Evolutionary conservation across 257 asterid species (phyloP), one percentile per base, ranked within the genome.

Genomic region (Apocynum venetum): DNA sequence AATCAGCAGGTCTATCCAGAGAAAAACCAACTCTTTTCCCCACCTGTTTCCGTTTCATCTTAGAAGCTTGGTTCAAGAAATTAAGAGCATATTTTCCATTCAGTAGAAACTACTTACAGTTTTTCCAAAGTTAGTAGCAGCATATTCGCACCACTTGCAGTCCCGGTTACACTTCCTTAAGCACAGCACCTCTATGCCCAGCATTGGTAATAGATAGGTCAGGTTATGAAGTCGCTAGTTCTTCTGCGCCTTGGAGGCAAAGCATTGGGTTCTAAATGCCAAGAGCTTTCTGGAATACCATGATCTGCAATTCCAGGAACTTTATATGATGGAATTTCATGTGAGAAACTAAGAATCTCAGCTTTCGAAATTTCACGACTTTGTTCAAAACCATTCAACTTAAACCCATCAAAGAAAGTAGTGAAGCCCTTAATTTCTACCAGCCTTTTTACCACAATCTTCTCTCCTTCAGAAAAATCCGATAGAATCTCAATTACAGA

Each of bases 181-280:
- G 25, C 71, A 65, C 38, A 36, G 20, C 47, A 38, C 36, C n/a
- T 38, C 48, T 36, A 14, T 25, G 31, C 7, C 20, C 25, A 13
- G 6, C 4, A 53, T 19, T 53, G 59, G 59, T 53, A 15, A 15
- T 0, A 53, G 31, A 25, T 25, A 25, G 64, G 6, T 57, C 64
- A 20, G 36, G 64, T 20, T 57, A 67, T 40, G 69, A 35, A n/a
- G 7, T 63, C 69, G 35, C 44, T 63, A 63, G 7, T 41, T 43
- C 51, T 74, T 75, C 66, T 73, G n/a, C 46, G 8, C 64, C 25
- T 55, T 14, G 75, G 71, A 40, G 85, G 79, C 80, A 82, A 78
- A 69, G 75, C 80, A 70, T 74, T 70, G 36, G 82, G 82, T 43
- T 82, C 85, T 12, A 82, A 69, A 20, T 82, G 85, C 80, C 53